phyloP scores from a whole-genome alignment of 148 eudicot genomes.

The Drosera capensis region DNA sequence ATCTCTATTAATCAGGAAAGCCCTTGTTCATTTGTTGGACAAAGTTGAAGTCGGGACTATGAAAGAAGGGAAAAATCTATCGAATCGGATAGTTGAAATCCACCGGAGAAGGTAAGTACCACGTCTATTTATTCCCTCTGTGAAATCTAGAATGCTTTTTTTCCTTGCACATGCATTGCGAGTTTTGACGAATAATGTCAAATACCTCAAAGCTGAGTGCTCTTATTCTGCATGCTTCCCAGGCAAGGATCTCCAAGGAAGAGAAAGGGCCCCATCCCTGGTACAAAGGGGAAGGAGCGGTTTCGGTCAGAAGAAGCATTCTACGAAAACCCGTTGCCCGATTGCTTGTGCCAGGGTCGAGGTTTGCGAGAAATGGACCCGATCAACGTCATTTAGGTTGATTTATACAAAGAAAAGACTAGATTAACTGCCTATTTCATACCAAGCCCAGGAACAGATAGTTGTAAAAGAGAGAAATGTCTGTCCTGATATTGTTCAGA shows the following conservation, averaged over 20 bases:
- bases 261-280: conserved; percentile 82
- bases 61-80: conserved; percentile 69
- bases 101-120: conserved; percentile 77
- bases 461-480: no score
- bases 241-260: conserved; percentile 92
- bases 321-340: conserved; percentile 90
- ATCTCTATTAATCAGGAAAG: conserved; percentile 32
- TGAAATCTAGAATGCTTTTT: background rate
- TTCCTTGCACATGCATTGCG: background rate
- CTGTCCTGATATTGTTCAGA: no score
- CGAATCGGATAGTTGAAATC: conserved; percentile 45
- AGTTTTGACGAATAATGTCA: no score
- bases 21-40: conserved; percentile 71
- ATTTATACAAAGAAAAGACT: no score
- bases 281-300: conserved; percentile 89
- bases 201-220: background rate
- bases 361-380: conserved; percentile 4
- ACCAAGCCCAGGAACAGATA: no score
- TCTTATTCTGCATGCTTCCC: conserved; percentile 3
- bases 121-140: no score
- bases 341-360: conserved; percentile 56
- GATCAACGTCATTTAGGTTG: conserved; percentile 10
- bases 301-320: conserved; percentile 90
- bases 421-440: no score
- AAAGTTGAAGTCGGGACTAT: conserved; percentile 56